Conservation (phyloP, 345 rosid species). For the Pseudoturritis turrita region DNA sequence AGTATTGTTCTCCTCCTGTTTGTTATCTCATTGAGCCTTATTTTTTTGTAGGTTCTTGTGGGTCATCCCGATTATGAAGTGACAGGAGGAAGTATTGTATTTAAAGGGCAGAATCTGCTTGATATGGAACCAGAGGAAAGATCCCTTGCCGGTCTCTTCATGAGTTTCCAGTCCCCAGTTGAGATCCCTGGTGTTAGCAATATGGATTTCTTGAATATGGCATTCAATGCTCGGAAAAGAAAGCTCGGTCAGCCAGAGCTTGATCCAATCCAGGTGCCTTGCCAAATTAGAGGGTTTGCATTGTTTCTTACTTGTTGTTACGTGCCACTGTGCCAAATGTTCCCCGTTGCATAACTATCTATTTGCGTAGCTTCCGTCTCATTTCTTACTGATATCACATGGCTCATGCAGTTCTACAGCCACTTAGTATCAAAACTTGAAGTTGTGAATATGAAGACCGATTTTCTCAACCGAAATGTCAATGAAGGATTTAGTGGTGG, state of each 20-base stretch:
- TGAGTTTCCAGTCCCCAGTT: conserved; percentile 90
- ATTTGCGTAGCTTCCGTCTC: conserved; percentile 1
- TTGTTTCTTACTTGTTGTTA: background rate
- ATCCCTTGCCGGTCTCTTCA: conserved; percentile 92
- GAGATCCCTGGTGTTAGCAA: conserved; percentile 96
- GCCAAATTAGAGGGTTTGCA: background rate
- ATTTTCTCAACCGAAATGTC: conserved; percentile 92
- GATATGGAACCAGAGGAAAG: conserved; percentile 97
- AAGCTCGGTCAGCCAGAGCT: conserved; percentile 80
- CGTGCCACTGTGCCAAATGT: background rate
- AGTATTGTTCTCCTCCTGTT: background rate
- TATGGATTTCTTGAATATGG: conserved; percentile 89
- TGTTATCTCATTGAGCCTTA: background rate
- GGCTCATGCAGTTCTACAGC: conserved; percentile 71
- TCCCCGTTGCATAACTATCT: background rate
- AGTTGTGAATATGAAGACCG: conserved; percentile 82
- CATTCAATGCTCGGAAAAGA: conserved; percentile 81
- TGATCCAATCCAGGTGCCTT: conserved; percentile 72
- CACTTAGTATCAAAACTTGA: conserved; percentile 72
- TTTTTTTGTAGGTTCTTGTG: conserved; percentile 68
- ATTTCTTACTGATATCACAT: conserved; percentile 10
- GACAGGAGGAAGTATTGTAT: conserved; percentile 75
- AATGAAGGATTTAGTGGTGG: conserved; percentile 99
- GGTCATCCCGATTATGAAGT: conserved; percentile 97
- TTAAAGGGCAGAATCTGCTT: conserved; percentile 75